Conservation (phyloP, 2,329 filamentous ascomycete genomes). For the Diplodia mutila region DNA sequence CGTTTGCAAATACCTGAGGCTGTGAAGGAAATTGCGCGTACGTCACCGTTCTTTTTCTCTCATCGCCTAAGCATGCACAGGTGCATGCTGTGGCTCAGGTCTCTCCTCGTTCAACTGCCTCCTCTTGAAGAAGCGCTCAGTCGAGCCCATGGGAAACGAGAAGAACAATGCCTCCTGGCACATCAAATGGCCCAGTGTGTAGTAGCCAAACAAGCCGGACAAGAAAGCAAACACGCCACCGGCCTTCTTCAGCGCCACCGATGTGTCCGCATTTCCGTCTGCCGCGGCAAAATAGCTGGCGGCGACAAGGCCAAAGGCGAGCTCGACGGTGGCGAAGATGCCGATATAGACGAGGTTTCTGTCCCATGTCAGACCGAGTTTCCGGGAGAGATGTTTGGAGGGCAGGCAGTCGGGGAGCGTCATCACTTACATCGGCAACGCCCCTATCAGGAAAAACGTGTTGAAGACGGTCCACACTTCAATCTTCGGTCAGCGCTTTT, state of each 20-base stretch:
- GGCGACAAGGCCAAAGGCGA: constrained; percentile 50
- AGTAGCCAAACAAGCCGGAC: constrained; percentile 50
- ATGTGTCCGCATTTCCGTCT: constrained; percentile 44
- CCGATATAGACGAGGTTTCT: constrained; percentile 52
- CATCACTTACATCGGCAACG: constrained; percentile 40
- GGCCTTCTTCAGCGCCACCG: constrained; percentile 47
- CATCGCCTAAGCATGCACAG: constrained; percentile 1
- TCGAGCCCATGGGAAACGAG: constrained; percentile 17
- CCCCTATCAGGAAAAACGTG: constrained; percentile 52
- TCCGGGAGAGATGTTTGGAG: not conserved
- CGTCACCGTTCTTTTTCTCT: not conserved
- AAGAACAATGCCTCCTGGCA: constrained; percentile 16
- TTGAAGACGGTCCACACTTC: constrained; percentile 54
- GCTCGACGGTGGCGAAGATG: constrained; percentile 54
- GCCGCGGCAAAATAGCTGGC: constrained; percentile 52
- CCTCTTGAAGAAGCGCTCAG: constrained; percentile 13
- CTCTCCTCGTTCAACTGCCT: constrained; percentile 2
- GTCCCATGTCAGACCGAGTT: not conserved
- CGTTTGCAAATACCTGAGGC: no score
- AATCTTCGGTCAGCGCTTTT: not conserved
- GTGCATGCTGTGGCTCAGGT: not conserved
- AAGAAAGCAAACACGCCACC: constrained; percentile 54
- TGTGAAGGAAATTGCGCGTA: no score
- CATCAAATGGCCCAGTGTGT: constrained; percentile 12
- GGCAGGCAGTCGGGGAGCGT: not conserved